Conservation (phyloP, 139 green algal genomes). For the Volvox africanus region DNA sequence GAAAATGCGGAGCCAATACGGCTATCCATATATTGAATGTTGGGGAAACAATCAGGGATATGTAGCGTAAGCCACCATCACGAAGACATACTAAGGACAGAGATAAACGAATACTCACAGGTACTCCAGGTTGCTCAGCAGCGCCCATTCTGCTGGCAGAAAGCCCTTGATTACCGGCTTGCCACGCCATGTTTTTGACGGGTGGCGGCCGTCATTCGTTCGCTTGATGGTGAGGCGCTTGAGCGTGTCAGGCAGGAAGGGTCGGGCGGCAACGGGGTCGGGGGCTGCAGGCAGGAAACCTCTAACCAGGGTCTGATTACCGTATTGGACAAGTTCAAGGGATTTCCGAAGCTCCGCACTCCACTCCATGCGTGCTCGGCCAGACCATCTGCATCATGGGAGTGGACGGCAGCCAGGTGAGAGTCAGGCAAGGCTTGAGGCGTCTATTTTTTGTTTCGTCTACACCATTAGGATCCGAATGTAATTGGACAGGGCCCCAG, state of each 20-base stretch:
- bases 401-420: neutral
- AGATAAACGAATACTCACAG: neutral
- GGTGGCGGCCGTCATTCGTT: neutral
- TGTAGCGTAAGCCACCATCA: too few species aligned
- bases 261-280: neutral
- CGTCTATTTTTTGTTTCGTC: too few species aligned
- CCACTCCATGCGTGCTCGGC: neutral
- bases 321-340: neutral
- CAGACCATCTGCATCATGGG: neutral
- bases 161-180: neutral
- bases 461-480: too few species aligned
- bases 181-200: neutral
- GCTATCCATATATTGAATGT: too few species aligned
- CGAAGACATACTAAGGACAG: too few species aligned
- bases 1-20: too few species aligned
- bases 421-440: neutral
- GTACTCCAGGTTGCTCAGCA: conserved; percentile 25
- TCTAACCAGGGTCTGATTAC: neutral
- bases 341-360: neutral
- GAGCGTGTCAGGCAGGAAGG: conserved; percentile 29
- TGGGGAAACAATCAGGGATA: neutral
- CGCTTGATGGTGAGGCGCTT: conserved; percentile 27
- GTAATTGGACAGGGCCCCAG: too few species aligned
- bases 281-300: neutral
- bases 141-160: conserved; percentile 36